Evolutionary conservation across 2,329 filamentous ascomycete genomes (phyloP).

Genomic region (Neonectria hederae): DNA sequence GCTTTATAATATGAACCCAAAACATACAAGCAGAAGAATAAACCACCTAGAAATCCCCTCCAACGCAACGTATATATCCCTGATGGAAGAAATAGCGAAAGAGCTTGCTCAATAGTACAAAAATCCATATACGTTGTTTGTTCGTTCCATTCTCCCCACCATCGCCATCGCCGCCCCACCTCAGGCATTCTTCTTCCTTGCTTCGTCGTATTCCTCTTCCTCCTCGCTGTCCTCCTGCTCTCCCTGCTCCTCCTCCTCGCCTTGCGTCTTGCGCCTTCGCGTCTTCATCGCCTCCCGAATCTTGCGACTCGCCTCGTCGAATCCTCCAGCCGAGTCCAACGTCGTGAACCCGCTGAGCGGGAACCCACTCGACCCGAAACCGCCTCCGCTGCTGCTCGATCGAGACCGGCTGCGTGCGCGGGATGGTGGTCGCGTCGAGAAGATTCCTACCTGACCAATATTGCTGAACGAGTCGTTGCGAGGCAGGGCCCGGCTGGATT

Average conservation of each 20-base stretch:
- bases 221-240: slow-evolving; percentile 55
- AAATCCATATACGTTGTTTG: slow-evolving; percentile 7
- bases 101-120: slow-evolving; percentile 12
- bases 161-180: neutral
- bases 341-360: slow-evolving; percentile 75
- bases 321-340: slow-evolving; percentile 72
- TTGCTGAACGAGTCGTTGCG: slow-evolving; percentile 95
- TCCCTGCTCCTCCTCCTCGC: slow-evolving; percentile 47
- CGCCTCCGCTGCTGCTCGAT: slow-evolving; percentile 73
- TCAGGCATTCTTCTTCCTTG: slow-evolving; percentile 53
- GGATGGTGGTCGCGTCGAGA: slow-evolving; percentile 87
- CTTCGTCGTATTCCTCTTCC: slow-evolving; percentile 53
- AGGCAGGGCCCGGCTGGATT: slow-evolving; percentile 67
- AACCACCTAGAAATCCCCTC: neutral
- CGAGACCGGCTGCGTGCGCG: slow-evolving; percentile 77
- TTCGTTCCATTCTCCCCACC: neutral
- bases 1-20: neutral
- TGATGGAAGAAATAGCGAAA: slow-evolving; percentile 4
- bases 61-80: neutral
- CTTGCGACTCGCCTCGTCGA: slow-evolving; percentile 85
- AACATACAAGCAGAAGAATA: neutral
- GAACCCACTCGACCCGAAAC: slow-evolving; percentile 69
- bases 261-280: slow-evolving; percentile 63
- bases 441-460: slow-evolving; percentile 86
- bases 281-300: slow-evolving; percentile 85